Evolutionary conservation across 2,329 filamentous ascomycete species (phyloP).

Genomic region (Apiospora hydei): DNA sequence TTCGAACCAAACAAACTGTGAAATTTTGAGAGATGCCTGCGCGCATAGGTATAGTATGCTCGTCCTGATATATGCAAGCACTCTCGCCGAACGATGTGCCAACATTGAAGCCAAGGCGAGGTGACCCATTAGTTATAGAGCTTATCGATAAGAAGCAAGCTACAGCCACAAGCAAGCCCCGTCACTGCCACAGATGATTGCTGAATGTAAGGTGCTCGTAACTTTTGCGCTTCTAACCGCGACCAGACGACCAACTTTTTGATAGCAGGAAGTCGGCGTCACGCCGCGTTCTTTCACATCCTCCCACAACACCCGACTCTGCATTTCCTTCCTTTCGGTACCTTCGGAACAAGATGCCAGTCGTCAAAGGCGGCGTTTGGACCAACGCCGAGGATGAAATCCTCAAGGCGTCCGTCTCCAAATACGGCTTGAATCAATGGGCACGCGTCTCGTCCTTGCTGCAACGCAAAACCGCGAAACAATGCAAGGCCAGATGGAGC

Average conservation of each 20-base stretch:
- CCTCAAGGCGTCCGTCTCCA: constrained; percentile 92
- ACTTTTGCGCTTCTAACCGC: constrained; percentile 17
- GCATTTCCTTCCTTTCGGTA: neutral
- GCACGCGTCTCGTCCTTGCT: constrained; percentile 96
- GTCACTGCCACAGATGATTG: neutral
- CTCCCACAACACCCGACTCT: neutral
- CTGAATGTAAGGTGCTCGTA: neutral
- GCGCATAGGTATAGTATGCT: no score
- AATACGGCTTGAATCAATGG: constrained; percentile 97
- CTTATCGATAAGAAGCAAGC: neutral
- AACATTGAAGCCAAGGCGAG: no score
- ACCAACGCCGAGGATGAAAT: constrained; percentile 85
- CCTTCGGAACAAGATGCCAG: constrained; percentile 61
- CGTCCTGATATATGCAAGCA: no score
- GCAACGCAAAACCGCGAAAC: constrained; percentile 96
- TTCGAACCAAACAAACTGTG: no score
- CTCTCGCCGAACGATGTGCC: no score
- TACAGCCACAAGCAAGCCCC: neutral
- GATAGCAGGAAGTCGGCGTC: constrained; percentile 17
- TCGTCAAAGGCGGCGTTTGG: constrained; percentile 79
- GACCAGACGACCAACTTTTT: constrained; percentile 13
- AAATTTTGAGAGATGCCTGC: no score
- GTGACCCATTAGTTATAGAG: neutral
- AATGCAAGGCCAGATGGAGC: constrained; percentile 98
- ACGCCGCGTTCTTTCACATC: constrained; percentile 3